A percentile compares a stretch with the other conserved stretches of the same genome.
These are phyloP conservation scores for Claviceps sorghi DNA, from an alignment of 2,329 filamentous ascomycete species.

Conservation along the genomic window DNA sequence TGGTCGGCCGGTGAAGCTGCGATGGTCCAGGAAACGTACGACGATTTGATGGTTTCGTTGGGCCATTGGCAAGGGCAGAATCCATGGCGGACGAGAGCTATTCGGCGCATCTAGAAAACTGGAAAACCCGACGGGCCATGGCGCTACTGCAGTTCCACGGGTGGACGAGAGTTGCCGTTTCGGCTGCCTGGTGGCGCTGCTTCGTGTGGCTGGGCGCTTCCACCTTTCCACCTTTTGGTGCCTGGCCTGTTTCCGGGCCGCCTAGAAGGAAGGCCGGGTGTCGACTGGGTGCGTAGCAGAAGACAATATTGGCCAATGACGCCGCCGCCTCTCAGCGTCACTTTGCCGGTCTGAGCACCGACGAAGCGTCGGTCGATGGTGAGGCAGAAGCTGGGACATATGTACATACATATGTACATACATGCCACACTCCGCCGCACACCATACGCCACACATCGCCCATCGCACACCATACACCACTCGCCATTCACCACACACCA, in stretches of 20 bases:
- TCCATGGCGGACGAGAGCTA: neutral
- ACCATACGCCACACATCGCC: neutral
- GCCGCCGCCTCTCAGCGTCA: neutral
- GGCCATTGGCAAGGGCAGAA: neutral
- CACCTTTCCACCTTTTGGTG: too few relatives aligned
- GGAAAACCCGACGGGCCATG: neutral
- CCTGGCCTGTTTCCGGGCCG: too few relatives aligned
- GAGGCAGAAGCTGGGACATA: neutral
- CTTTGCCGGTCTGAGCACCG: neutral
- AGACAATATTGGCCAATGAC: neutral
- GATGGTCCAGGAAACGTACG: neutral
- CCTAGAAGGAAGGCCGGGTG: too few relatives aligned
- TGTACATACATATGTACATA: too few relatives aligned
- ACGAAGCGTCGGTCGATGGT: neutral
- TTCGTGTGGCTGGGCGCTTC: too few relatives aligned
- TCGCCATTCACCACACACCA: too few relatives aligned
- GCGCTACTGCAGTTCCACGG: neutral
- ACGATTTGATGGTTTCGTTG: neutral
- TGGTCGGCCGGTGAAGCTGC: neutral
- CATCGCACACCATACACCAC: too few relatives aligned
- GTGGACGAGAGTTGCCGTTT: neutral
- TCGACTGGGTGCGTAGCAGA: too few relatives aligned
- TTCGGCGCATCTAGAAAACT: neutral
- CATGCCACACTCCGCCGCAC: too few relatives aligned
- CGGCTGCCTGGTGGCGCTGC: conserved; percentile 3